Base-by-base conservation (phyloP, 2,329 filamentous ascomycete genomes). In the Macroventuria anomochaeta region DNA sequence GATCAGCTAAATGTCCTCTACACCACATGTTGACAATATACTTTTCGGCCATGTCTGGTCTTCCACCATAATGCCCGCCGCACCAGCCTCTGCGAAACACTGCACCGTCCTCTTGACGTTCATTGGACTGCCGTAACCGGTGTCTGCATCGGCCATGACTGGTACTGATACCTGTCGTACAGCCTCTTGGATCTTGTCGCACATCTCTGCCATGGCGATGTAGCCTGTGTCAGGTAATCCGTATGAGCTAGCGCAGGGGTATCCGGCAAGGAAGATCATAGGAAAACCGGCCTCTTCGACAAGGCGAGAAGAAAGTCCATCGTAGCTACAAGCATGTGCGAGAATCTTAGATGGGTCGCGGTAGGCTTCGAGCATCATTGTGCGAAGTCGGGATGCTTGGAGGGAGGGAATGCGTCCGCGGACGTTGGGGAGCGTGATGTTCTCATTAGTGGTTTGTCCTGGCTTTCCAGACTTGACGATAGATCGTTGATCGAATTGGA, bases 111-210 rank as follows among this genome's bases (percentile, higher is more conserved):
- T n/a, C 37, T 28, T 39, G 13, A 39, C 23, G 23, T 39, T 39
- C 37, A 39, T 39, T 26, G 37, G 37, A 21, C 37, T 39, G 10
- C 37, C 37, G n/a, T 39, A 39, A 6, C 37, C 37, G 8, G 37
- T 39, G 17, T 39, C 37, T 25, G 37, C 37, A 39, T 39, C 37
- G 23, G 37, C 37, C 37, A 39, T 39, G 21, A 39, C 37, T 39
- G 37, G 37, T 5, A 39, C 37, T 5, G 37, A 26, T 5, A 39
- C 37, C 37, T 39, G 37, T 28, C 37, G 37, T 28, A 39, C 37
- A 5, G 37, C 8, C 23, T 39, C 37, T 23, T 37, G 34, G 18
- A 37, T 37, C 18, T 37, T 37, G 20, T 37, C 34, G 12, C 34
- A 37, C 34, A 37, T 37, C 20, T 37, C 34, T 37, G 34, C 34